These are phyloP conservation scores for Quercus berberidifolia DNA, from an alignment of 306 rosid species.

Conservation along the genomic window DNA sequence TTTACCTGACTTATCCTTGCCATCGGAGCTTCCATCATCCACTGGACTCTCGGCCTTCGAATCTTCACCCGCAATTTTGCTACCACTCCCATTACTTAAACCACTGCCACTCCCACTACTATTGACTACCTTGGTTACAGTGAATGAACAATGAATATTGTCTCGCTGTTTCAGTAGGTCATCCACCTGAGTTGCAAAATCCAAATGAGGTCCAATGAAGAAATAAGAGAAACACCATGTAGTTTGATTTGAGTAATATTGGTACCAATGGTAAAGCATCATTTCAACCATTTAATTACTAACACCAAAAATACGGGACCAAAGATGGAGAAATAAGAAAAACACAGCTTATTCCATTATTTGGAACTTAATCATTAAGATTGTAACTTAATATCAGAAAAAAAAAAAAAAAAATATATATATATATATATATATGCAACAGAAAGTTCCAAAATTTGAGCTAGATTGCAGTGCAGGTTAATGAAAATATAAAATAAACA, in stretches of 20 bases:
- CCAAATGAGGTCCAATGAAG: background rate
- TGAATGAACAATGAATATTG: constrained; percentile 72
- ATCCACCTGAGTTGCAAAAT: constrained; percentile 62
- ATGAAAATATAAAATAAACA: background rate
- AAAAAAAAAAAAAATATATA: too few relatives aligned
- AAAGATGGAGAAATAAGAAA: background rate
- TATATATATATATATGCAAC: background rate
- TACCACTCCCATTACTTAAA: constrained; percentile 70
- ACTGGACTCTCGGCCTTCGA: constrained; percentile 62
- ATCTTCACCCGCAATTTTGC: constrained; percentile 65
- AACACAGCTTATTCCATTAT: background rate
- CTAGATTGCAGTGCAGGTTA: background rate
- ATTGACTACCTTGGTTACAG: constrained; percentile 35
- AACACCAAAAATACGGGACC: background rate
- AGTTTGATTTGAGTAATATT: background rate
- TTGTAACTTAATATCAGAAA: background rate
- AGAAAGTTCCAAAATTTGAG: background rate
- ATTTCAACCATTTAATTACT: too few relatives aligned
- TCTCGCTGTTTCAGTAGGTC: constrained; percentile 97
- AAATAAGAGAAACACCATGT: background rate
- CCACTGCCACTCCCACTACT: constrained; percentile 40
- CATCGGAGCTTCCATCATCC: constrained; percentile 85
- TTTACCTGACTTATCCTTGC: constrained; percentile 76
- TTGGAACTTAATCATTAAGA: background rate
- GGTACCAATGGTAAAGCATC: background rate